Base-by-base conservation (phyloP, 2,329 filamentous ascomycete species). In the Ophiostoma sp. region DNA sequence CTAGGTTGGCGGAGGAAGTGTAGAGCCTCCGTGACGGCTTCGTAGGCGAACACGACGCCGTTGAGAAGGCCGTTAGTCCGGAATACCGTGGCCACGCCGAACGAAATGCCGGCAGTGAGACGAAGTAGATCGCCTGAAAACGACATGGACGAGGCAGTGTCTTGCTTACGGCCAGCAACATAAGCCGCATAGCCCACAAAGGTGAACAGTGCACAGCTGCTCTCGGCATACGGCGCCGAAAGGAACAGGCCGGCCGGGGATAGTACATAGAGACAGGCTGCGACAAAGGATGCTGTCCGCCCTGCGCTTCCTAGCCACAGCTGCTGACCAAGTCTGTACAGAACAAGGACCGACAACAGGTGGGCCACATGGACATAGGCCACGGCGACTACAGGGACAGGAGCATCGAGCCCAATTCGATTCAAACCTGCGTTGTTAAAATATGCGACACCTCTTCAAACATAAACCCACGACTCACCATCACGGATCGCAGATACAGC, bases 171-270 rank as follows among this genome's bases (percentile, higher is more conserved):
- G 40, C 40, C 71, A 1, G 67, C 81, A 1, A 85, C 84, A 76
- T 94, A 95, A 64, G 89, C 76, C 42, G 90, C 82, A 74, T 87
- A 88, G 0, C 92, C 95, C 0, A 83, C 73, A 74, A 97, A 91
- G 55, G 90, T 90, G 45, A 97, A 80, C 36, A 91, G 81, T 0
- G 94, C 88, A 77, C 93, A 97, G 0, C 89, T 77, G 71, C 90
- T 87, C 79, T 99, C 95, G 9, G 87, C 84, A 77, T 95, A 96
- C 0, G 94, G 92, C 0, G 93, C 89, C 0, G 90, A 93, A 18
- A 99, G 84, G 76, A 99, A 98, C 2, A 97, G 79, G 0, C 94
- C 94, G 0, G 91, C 95, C 0, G 95, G 94, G 0, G 91, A 95
- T 65, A 98, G 75, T 68, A 96, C 84, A 76, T 98, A 92, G 65